Evolutionary conservation across 1,139 yeast species (phyloP), one percentile per base, ranked within the genome.

Genomic region (Suhomyces coccinellae): DNA sequence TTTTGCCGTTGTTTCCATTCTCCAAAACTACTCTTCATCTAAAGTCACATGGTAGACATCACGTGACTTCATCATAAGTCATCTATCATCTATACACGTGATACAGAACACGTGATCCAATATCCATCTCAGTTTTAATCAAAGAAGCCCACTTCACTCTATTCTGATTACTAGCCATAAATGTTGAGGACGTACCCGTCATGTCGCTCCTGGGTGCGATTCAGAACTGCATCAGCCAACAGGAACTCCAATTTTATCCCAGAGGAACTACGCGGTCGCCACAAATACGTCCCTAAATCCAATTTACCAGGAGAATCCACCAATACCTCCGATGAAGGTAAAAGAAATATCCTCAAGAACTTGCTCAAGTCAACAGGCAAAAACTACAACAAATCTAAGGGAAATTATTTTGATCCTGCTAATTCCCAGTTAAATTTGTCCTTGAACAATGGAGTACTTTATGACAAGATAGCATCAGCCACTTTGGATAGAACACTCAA

Each of bases 401-500:
- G 51, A 22, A 46, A 34, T 38, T 43, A 44, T 28, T 52, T 40
- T 36, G 57, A 53, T 36, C 58, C 57, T 7, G 51, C 56, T 8
- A 54, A 54, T 38, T 35, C 51, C 6, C 43, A 38, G 10, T 44
- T 55, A 20, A 50, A 55, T 40, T 42, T 53, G 5, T 36, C 46
- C 10, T 29, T 51, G 35, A 47, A 49, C n/a, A 55, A 53, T 38
- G 37, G 47, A 6, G 44, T 46, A 14, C 38, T 62, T 2, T 55
- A 50, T 33, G 45, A 45, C 3, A 44, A 51, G 14, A 65, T 65
- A 33, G 40, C 46, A 10, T 26, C 43, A 3, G 55, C 42, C 12
- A 52, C 56, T 13, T 34, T 40, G 20, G 50, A 48, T 7, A 41
- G 70, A 33, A 57, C 54, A 41, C 30, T 37, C 3, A 53, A 59